Evolutionary conservation across 768 basidiomycete species (phyloP).

Genomic region (Lenzites betulinus): DNA sequence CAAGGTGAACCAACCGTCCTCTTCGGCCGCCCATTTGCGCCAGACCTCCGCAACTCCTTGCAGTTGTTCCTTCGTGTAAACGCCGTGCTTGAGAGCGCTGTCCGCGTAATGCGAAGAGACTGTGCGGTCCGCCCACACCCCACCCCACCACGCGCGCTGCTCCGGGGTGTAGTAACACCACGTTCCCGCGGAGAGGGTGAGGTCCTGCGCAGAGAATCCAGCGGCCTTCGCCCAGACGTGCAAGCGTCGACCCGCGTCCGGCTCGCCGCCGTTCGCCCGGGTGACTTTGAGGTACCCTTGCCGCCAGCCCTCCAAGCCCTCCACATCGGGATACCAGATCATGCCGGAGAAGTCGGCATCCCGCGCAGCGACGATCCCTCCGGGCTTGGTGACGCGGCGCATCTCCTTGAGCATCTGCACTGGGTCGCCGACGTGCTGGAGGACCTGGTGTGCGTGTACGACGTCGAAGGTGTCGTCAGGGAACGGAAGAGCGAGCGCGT

Average conservation of each 20-base stretch:
- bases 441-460: conserved; percentile 51
- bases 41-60: conserved; percentile 10
- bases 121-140: conserved; percentile 41
- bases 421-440: conserved; percentile 49
- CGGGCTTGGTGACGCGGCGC: conserved; percentile 46
- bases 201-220: conserved; percentile 32
- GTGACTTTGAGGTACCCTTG: conserved; percentile 36
- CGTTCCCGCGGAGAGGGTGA: conserved; percentile 34
- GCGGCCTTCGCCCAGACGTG: conserved; percentile 41
- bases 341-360: conserved; percentile 42
- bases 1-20: conserved; percentile 24
- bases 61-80: conserved; percentile 15
- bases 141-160: conserved; percentile 43
- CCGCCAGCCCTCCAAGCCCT: conserved; percentile 34
- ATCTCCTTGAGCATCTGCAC: conserved; percentile 47
- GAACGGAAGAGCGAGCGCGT: conserved; percentile 39
- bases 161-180: conserved; percentile 41
- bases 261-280: conserved; percentile 39
- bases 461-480: conserved; percentile 49
- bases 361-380: conserved; percentile 47
- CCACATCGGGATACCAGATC: conserved; percentile 39
- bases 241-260: conserved; percentile 41
- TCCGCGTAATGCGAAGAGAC: conserved; percentile 36
- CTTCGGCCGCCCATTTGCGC: conserved; percentile 20
- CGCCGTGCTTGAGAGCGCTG: conserved; percentile 30